phyloP scores from a whole-genome alignment of 495 filamentous ascomycete species.

The Aspergillus avenaceus region DNA sequence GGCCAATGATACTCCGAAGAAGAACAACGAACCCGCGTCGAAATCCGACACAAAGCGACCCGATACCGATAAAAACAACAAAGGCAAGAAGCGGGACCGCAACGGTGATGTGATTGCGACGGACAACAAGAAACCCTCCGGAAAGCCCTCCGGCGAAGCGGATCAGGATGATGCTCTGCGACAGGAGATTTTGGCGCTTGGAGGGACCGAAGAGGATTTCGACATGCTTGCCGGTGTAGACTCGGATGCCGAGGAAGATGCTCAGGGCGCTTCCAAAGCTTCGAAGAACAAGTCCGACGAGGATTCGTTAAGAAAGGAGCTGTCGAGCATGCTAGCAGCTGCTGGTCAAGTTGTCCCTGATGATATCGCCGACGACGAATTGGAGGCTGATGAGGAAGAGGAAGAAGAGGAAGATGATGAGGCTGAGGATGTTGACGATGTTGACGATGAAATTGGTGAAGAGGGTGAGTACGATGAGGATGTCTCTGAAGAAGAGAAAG shows the following conservation, averaged over 20 bases:
- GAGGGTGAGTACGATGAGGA: constrained; percentile 42
- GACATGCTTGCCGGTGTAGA: constrained; percentile 59
- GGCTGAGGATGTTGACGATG: constrained; percentile 32
- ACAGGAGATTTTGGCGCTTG: constrained; percentile 70
- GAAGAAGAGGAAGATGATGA: constrained; percentile 28
- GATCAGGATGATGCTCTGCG: constrained; percentile 44
- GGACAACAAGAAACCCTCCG: constrained; percentile 23
- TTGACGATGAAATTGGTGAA: constrained; percentile 32
- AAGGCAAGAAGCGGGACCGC: constrained; percentile 47
- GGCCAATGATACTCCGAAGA: constrained; percentile 17
- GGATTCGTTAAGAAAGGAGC: constrained; percentile 37
- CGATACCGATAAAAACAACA: constrained; percentile 35
- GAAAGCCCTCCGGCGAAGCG: constrained; percentile 16
- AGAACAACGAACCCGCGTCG: constrained; percentile 23
- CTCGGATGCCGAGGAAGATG: constrained; percentile 62
- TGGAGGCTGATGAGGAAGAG: constrained; percentile 37
- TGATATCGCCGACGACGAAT: constrained; percentile 41
- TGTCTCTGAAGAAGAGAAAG: constrained; percentile 23
- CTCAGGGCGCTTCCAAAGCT: too few species aligned
- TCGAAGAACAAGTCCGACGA: constrained; percentile 25
- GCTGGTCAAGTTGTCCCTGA: constrained; percentile 41
- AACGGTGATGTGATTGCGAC: constrained; percentile 47
- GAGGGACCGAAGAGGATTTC: constrained; percentile 72
- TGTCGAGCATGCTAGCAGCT: constrained; percentile 40
- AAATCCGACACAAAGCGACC: constrained; percentile 27